Evolutionary conservation across 2,329 filamentous ascomycete genomes (phyloP), one percentile per base, ranked within the genome.

Genomic region (Paraphoma chrysanthemicola): DNA sequence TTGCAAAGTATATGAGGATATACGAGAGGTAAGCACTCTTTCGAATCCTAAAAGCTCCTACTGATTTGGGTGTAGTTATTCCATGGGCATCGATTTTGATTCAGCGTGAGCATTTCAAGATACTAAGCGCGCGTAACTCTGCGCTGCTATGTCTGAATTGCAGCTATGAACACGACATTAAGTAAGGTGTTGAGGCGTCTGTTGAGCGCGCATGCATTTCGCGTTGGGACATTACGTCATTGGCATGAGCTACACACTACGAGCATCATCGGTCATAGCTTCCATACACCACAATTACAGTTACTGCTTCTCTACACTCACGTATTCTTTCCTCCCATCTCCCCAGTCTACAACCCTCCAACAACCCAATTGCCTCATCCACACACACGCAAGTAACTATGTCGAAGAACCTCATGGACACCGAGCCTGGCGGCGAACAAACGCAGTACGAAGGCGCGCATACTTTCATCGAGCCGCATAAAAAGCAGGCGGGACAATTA

Each of bases 1-100:
- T 99, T 56, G 94, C 94, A 55, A 98, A 97, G 81, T 97, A 98
- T 76, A 98, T 99, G 94, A 87, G 94, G 67, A 87, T 98, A 66
- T 86, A 94, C 62, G 95, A 99, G 81, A 94, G 93, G 88, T 96
- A 88, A 62, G 81, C 74, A 38, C 3, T 18, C 38, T 10, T 23
- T 6, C 10, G 17, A 11, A 31, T 30, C 23, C 23, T 23, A 5
- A 23, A 23, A 23, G 23, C 23, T 23, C 23, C 2, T 23, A 36
- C 33, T 36, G 14, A 36, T 2, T 36, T 7, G 33, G 33, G 14
- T 23, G 14, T 14, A 36, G 33, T 36, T 36, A 36, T 36, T 36
- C 33, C 14, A 36, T 36, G 91, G 91, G 89, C 62, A 93, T 83
- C 17, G 81, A 83, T 56, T 85, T 87, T 64, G 72, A 76, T 48